phyloP scores from a whole-genome alignment of 352 stramenopile genomes.

The Phytophthora europaea region DNA sequence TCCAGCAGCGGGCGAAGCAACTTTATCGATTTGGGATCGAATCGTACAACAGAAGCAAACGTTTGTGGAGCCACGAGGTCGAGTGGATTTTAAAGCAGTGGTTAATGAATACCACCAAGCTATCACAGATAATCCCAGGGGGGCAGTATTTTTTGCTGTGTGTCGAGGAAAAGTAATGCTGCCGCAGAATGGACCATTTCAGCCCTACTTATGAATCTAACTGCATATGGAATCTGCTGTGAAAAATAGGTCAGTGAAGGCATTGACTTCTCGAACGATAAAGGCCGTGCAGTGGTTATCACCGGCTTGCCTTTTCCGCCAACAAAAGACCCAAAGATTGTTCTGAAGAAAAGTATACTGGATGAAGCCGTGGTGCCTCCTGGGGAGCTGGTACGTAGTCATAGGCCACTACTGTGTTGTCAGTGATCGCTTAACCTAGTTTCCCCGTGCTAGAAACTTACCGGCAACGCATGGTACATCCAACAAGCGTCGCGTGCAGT shows the following conservation, averaged over 20 bases:
- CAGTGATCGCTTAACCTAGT: slow-evolving; percentile 4
- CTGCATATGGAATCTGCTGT: neutral
- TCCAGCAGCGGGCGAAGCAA: slow-evolving; percentile 47
- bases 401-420: neutral
- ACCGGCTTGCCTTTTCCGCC: slow-evolving; percentile 99
- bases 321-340: slow-evolving; percentile 97
- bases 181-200: neutral
- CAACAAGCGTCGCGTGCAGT: slow-evolving; percentile 98
- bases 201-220: neutral
- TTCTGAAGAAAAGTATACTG: slow-evolving; percentile 98
- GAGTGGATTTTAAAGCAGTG: slow-evolving; percentile 80
- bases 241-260: slow-evolving; percentile 95
- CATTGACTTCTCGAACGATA: slow-evolving; percentile 99
- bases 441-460: slow-evolving; percentile 73
- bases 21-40: slow-evolving; percentile 81
- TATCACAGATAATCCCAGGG: slow-evolving; percentile 79
- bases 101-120: slow-evolving; percentile 86
- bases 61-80: slow-evolving; percentile 80
- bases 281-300: slow-evolving; percentile 98
- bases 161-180: slow-evolving; percentile 95
- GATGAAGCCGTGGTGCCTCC: slow-evolving; percentile 79
- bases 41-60: slow-evolving; percentile 82
- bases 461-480: slow-evolving; percentile 98
- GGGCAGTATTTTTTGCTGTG: slow-evolving; percentile 98
- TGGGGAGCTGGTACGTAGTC: slow-evolving; percentile 63